These are phyloP conservation scores for Trichophyton schoenleinii DNA, from an alignment of 2,329 filamentous ascomycete species.

Conservation along the genomic window DNA sequence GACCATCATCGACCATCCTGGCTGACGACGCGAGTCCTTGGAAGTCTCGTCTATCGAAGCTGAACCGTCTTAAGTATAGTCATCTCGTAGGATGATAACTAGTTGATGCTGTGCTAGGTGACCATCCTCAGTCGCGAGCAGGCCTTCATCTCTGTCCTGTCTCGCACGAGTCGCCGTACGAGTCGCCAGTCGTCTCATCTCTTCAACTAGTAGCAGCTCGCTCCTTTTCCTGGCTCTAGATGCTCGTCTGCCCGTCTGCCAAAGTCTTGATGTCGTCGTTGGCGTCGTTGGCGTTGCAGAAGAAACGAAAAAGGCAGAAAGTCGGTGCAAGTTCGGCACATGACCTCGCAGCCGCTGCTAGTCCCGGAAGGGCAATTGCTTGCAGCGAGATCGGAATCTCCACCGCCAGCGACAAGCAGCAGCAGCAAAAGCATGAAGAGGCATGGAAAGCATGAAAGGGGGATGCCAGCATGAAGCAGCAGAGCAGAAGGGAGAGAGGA, in stretches of 20 bases:
- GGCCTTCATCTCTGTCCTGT: neutral
- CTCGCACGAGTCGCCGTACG: neutral
- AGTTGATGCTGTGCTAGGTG: neutral
- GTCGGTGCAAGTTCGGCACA: neutral
- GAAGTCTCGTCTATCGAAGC: neutral
- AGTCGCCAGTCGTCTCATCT: neutral
- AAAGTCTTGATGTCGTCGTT: neutral
- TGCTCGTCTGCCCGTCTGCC: neutral
- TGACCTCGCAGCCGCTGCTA: neutral
- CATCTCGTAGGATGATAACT: neutral
- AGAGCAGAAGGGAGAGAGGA: too few relatives aligned
- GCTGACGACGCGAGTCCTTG: neutral
- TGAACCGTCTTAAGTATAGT: too few relatives aligned
- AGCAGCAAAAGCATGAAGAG: too few relatives aligned
- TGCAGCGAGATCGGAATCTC: neutral
- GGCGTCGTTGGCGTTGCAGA: neutral
- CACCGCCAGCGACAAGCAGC: neutral
- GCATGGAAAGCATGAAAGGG: neutral
- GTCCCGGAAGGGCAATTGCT: conserved; percentile 1
- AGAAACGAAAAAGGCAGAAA: neutral
- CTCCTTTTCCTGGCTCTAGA: too few relatives aligned
- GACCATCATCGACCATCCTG: neutral
- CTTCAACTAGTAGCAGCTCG: too few relatives aligned
- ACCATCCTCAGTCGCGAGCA: neutral
- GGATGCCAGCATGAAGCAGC: neutral